Percentiles rank a stretch among this genome's conserved stretches.
phyloP scores from a whole-genome alignment of 768 basidiomycete genomes.

The Termitomyces bulborhizus region DNA sequence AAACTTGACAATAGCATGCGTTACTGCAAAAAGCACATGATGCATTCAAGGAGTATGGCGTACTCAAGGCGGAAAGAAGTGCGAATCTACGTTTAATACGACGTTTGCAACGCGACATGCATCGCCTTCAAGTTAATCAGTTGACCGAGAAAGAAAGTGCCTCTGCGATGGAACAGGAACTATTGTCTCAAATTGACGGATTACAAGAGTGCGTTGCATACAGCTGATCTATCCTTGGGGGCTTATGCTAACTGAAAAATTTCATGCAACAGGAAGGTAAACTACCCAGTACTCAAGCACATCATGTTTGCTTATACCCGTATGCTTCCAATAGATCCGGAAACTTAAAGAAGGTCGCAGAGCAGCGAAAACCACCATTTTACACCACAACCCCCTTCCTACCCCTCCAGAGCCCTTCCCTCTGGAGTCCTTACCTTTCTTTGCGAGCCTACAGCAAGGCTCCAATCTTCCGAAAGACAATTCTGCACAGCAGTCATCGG shows the following conservation, averaged over 20 bases:
- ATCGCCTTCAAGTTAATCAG: constrained; percentile 19
- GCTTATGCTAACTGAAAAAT: background rate
- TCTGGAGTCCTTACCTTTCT: constrained; percentile 35
- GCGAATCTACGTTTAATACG: constrained; percentile 26
- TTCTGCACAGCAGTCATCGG: background rate
- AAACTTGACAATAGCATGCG: constrained; percentile 11
- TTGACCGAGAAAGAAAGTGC: constrained; percentile 28
- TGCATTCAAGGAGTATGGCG: constrained; percentile 32
- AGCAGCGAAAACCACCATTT: constrained; percentile 22
- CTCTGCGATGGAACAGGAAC: constrained; percentile 27
- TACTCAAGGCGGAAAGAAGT: constrained; percentile 26
- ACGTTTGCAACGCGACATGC: constrained; percentile 24
- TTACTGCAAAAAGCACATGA: constrained; percentile 27
- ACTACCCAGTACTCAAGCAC: background rate
- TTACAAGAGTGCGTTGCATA: constrained; percentile 24
- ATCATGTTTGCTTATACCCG: background rate
- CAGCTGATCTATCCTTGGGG: background rate
- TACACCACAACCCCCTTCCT: constrained; percentile 45
- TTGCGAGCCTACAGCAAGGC: constrained; percentile 21
- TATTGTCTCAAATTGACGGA: constrained; percentile 25
- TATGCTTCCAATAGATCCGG: constrained; percentile 15
- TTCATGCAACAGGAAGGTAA: constrained; percentile 15
- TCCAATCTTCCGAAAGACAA: background rate
- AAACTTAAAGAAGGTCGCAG: constrained; percentile 30
- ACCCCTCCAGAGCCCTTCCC: constrained; percentile 49